phyloP scores from a whole-genome alignment of 2,329 filamentous ascomycete genomes.

The Biscogniauxia sp. region DNA sequence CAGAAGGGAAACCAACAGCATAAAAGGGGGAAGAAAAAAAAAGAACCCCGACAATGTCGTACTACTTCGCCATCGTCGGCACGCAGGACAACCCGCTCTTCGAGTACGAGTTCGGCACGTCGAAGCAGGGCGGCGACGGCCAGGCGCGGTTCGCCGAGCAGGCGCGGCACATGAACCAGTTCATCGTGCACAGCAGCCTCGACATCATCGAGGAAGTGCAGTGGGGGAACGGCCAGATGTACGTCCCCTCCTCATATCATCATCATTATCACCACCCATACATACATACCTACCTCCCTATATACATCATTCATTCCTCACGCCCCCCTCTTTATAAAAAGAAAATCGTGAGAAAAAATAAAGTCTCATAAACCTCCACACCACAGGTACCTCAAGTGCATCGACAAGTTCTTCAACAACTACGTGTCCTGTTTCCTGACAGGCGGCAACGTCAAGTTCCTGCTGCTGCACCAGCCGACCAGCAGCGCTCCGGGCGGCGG shows the following conservation, averaged over 20 bases:
- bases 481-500: constrained; percentile 36
- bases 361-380: not conserved
- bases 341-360: too few species aligned
- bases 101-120: constrained; percentile 95
- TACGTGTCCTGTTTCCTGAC: constrained; percentile 95
- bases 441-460: constrained; percentile 86
- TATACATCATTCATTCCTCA: too few species aligned
- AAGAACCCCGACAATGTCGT: constrained; percentile 66
- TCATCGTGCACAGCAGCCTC: constrained; percentile 89
- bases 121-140: constrained; percentile 92
- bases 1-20: constrained; percentile 23
- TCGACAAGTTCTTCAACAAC: constrained; percentile 95
- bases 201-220: constrained; percentile 97
- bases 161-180: constrained; percentile 92
- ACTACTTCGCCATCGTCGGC: constrained; percentile 97
- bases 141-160: constrained; percentile 84
- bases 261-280: too few species aligned
- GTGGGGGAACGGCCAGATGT: constrained; percentile 87
- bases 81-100: constrained; percentile 95
- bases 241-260: constrained; percentile 19
- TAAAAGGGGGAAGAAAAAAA: constrained; percentile 16
- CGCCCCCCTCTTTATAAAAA: too few species aligned
- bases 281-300: too few species aligned
- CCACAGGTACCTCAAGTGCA: constrained; percentile 78
- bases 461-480: constrained; percentile 83